Evolutionary conservation across 345 rosid species (phyloP).

Genomic region (Arabidopsis arenosa): DNA sequence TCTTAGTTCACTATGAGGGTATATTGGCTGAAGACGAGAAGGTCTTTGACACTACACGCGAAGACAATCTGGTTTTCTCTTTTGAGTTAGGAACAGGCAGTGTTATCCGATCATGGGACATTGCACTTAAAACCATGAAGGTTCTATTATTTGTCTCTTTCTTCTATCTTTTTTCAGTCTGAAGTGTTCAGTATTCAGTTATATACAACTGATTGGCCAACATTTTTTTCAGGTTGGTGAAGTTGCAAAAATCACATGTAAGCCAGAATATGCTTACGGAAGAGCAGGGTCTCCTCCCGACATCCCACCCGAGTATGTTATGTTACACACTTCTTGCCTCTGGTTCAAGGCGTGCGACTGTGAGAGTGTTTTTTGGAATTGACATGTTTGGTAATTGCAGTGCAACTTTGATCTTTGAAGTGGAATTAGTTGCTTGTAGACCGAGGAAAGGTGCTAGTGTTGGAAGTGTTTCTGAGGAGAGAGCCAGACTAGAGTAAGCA

Average conservation of each 20-base stretch:
- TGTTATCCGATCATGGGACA: slow-evolving; percentile 90
- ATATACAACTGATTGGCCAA: not conserved
- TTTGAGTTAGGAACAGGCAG: slow-evolving; percentile 88
- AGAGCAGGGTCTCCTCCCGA: slow-evolving; percentile 89
- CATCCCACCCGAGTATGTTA: slow-evolving; percentile 78
- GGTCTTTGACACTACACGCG: slow-evolving; percentile 85
- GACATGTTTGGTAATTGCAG: slow-evolving; percentile 51
- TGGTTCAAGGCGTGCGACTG: not conserved
- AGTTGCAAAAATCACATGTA: slow-evolving; percentile 89
- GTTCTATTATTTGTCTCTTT: slow-evolving; percentile 42
- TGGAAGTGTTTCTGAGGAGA: slow-evolving; percentile 74
- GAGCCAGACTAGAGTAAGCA: slow-evolving; percentile 91
- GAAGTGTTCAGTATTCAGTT: not conserved
- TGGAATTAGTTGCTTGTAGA: slow-evolving; percentile 77
- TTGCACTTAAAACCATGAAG: slow-evolving; percentile 87
- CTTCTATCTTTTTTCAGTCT: not conserved
- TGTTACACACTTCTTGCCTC: slow-evolving; percentile 4
- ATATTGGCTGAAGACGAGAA: slow-evolving; percentile 79
- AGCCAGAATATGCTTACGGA: slow-evolving; percentile 95
- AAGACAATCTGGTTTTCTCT: slow-evolving; percentile 85
- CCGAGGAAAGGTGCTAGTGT: slow-evolving; percentile 83
- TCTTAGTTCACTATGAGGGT: slow-evolving; percentile 86
- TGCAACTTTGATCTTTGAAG: slow-evolving; percentile 84
- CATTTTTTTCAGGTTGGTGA: slow-evolving; percentile 76
- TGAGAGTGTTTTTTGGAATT: not conserved